Percentiles rank a stretch among this genome's conserved stretches.
Evolutionary conservation across 2,329 filamentous ascomycete species (phyloP).

Genomic region (Tolypocladium pustulatum): DNA sequence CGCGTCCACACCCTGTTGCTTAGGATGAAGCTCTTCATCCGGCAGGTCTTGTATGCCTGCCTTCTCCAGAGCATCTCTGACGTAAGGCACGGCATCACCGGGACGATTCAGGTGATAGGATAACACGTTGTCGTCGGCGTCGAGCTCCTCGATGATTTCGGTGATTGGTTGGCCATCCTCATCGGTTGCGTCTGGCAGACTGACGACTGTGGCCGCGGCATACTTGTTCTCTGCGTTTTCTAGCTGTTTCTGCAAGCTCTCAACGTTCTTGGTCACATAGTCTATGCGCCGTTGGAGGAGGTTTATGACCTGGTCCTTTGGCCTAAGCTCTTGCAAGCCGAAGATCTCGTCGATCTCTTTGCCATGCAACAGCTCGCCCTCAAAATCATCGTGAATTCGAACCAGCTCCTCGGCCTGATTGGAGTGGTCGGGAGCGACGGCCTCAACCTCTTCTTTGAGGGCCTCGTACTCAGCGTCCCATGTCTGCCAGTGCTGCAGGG

Average conservation of each 20-base stretch:
- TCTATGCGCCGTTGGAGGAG: constrained; percentile 64
- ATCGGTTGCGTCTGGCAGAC: constrained; percentile 50
- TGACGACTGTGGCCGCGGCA: constrained; percentile 48
- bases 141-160: constrained; percentile 86
- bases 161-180: constrained; percentile 69
- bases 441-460: constrained; percentile 70
- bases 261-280: constrained; percentile 77
- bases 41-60: constrained; percentile 52
- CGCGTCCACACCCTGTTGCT: background rate
- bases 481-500: constrained; percentile 77
- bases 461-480: constrained; percentile 90
- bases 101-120: constrained; percentile 57
- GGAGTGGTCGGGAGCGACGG: constrained; percentile 33
- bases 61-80: constrained; percentile 65
- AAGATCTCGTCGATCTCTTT: constrained; percentile 43
- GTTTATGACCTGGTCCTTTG: constrained; percentile 43
- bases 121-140: constrained; percentile 80
- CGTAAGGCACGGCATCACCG: constrained; percentile 53
- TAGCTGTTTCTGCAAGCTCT: constrained; percentile 63
- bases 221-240: constrained; percentile 59
- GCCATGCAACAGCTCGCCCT: constrained; percentile 51
- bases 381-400: constrained; percentile 45
- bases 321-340: constrained; percentile 15
- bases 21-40: constrained; percentile 2
- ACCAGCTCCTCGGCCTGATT: constrained; percentile 39